Base-by-base conservation (phyloP, 2,329 filamentous ascomycete genomes). In the Zymoseptoria ardabiliae region DNA sequence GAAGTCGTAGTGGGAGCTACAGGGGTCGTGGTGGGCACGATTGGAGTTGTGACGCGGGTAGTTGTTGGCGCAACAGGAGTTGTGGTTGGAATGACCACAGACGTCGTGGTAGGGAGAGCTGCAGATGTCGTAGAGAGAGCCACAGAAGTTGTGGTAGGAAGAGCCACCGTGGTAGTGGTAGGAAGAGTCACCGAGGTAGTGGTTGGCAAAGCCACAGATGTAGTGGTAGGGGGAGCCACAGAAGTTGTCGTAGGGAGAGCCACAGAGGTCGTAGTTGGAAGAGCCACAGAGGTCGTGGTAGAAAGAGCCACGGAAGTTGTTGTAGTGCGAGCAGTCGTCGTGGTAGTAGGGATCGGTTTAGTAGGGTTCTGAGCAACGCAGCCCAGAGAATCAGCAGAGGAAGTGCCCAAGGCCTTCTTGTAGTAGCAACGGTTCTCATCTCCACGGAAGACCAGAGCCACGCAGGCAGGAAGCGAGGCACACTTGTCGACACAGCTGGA, bases 401-500 rank as follows among this genome's bases (percentile, higher is more conserved):
- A 17, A 4, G 17, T 17, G 17, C 35, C 35, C 3, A 41, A n/a
- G 35, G 17, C 11, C 50, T 54, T 57, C 50, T 60, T 60, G 21
- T 66, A 53, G 54, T 67, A 67, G 56, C 65, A 67, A 17, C 53
- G 35, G 35, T 41, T 41, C 17, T 55, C 54, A 41, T 57, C 61
- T 20, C 62, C 61, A 11, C 61, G 28, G 57, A 61, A 68, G 9
- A 65, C 41, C 58, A 64, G 65, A 3, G 60, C 65, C 19, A 57
- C 56, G 45, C 66, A 68, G 20, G 57, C 55, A 21, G 58, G 25
- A n/a, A 51, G 61, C 21, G 50, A 50, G 45, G 61, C 59, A 54
- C 66, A 68, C 41, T 53, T 48, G n/a, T 41, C 45, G 53, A 63
- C 61, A 58, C 68, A 70, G n/a, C 35, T 65, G 9, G 54, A 54